Percentiles rank a stretch among this genome's conserved stretches.
These are phyloP conservation scores for Trametes versicolor DNA, from an alignment of 1,284 basidiomycete genomes.

Conservation along the genomic window DNA sequence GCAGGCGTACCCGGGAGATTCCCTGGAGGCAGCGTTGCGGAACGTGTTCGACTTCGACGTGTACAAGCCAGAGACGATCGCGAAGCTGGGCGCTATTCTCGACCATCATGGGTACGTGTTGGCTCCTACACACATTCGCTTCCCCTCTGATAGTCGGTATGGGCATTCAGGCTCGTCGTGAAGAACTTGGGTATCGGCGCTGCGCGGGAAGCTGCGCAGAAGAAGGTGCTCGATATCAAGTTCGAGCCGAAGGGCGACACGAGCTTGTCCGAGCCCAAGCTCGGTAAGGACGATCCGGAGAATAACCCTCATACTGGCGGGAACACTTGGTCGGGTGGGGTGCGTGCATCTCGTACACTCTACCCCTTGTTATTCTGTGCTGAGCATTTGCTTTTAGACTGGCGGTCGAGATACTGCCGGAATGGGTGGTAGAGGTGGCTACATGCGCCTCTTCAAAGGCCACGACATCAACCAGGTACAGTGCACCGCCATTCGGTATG, in stretches of 20 bases:
- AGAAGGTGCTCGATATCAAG: constrained; percentile 61
- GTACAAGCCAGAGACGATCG: constrained; percentile 69
- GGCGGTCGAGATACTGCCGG: constrained; percentile 76
- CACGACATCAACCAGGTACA: constrained; percentile 69
- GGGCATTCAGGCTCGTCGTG: constrained; percentile 55
- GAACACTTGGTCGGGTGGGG: constrained; percentile 70
- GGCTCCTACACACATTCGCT: too few species aligned
- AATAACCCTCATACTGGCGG: constrained; percentile 67
- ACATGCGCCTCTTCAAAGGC: constrained; percentile 71
- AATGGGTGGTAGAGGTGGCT: constrained; percentile 69
- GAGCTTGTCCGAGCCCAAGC: constrained; percentile 61
- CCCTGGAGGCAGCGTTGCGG: constrained; percentile 62
- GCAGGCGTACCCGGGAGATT: constrained; percentile 65
- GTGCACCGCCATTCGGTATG: not conserved
- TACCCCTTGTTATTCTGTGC: not conserved
- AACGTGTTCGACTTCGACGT: constrained; percentile 78
- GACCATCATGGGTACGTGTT: constrained; percentile 61
- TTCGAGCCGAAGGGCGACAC: constrained; percentile 63
- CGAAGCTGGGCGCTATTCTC: constrained; percentile 64
- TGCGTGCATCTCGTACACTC: constrained; percentile 45
- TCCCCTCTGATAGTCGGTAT: not conserved
- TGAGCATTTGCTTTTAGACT: constrained; percentile 49
- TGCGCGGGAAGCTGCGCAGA: constrained; percentile 58
- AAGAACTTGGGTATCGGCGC: constrained; percentile 63
- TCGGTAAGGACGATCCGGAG: constrained; percentile 63